A percentile compares a stretch with the other conserved stretches of the same genome.
Conservation (phyloP, 768 basidiomycete genomes). For the Agaricus subrufescens region DNA sequence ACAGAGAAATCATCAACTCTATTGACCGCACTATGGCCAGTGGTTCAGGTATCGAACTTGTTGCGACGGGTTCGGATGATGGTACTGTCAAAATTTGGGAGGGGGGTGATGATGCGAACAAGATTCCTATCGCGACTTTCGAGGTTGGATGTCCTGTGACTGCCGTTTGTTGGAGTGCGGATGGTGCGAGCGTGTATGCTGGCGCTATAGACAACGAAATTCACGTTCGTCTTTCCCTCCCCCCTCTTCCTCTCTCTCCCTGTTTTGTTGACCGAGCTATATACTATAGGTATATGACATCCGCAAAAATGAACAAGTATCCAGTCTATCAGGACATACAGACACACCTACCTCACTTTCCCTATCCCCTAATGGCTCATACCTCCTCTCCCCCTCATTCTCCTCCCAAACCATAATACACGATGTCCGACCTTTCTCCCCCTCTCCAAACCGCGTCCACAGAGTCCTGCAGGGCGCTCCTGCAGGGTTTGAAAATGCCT, state of each 20-base stretch:
- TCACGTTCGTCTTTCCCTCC: constrained; percentile 56
- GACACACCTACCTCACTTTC: constrained; percentile 94
- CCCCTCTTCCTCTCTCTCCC: neutral
- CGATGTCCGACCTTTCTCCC: constrained; percentile 92
- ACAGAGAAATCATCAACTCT: constrained; percentile 86
- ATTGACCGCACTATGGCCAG: constrained; percentile 84
- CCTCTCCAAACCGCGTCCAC: constrained; percentile 77
- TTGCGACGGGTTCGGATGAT: constrained; percentile 89
- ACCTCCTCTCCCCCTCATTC: constrained; percentile 88
- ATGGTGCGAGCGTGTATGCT: constrained; percentile 86
- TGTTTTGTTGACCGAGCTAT: neutral
- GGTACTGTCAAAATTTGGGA: constrained; percentile 92
- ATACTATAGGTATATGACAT: constrained; percentile 75
- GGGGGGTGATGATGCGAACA: constrained; percentile 69
- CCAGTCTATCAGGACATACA: constrained; percentile 76
- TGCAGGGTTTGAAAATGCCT: constrained; percentile 88
- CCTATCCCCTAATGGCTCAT: constrained; percentile 84
- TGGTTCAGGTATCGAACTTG: constrained; percentile 78
- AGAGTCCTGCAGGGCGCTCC: constrained; percentile 79
- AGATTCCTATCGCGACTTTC: constrained; percentile 73
- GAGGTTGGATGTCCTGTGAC: constrained; percentile 90
- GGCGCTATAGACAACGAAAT: constrained; percentile 95
- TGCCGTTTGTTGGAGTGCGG: constrained; percentile 86
- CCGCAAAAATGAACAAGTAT: constrained; percentile 78
- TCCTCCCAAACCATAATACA: constrained; percentile 89